phyloP scores from a whole-genome alignment of 1,139 yeast species.

The Yamadazyma sp. region DNA sequence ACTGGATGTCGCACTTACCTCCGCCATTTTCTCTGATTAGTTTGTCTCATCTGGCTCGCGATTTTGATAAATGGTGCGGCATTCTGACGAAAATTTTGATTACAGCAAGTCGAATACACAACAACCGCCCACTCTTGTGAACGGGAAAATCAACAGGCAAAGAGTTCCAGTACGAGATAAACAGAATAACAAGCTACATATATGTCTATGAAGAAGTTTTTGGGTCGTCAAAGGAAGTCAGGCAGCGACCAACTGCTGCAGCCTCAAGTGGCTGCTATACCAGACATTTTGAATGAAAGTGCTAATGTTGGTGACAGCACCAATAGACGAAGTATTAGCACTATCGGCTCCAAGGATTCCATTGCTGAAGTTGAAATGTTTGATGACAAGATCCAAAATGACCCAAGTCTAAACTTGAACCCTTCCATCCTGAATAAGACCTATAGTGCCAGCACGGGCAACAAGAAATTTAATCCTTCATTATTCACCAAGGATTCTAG shows the following conservation, averaged over 20 bases:
- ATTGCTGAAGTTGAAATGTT: slow-evolving; percentile 35
- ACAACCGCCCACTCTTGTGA: too few species aligned
- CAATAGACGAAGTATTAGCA: slow-evolving; percentile 22
- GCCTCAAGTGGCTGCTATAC: slow-evolving; percentile 1
- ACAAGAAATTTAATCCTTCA: slow-evolving; percentile 17
- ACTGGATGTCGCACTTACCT: too few species aligned
- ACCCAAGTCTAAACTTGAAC: slow-evolving; percentile 35
- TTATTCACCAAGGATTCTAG: slow-evolving; percentile 30
- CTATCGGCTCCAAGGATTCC: slow-evolving; percentile 36
- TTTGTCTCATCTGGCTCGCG: background rate
- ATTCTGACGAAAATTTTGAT: background rate
- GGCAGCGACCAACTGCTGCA: slow-evolving; percentile 7
- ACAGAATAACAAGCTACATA: too few species aligned
- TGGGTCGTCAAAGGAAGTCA: slow-evolving; percentile 17
- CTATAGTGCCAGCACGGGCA: slow-evolving; percentile 9
- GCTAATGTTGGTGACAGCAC: slow-evolving; percentile 9
- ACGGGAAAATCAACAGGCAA: too few species aligned
- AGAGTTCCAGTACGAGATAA: too few species aligned
- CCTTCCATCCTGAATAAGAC: slow-evolving; percentile 31
- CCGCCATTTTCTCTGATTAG: too few species aligned
- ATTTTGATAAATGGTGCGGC: background rate
- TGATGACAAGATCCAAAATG: slow-evolving; percentile 26
- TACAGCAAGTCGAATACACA: too few species aligned
- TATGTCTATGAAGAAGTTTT: slow-evolving; percentile 23
- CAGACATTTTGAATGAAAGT: slow-evolving; percentile 3